Base-by-base conservation (phyloP, 768 basidiomycete genomes). In the Postia placenta region DNA sequence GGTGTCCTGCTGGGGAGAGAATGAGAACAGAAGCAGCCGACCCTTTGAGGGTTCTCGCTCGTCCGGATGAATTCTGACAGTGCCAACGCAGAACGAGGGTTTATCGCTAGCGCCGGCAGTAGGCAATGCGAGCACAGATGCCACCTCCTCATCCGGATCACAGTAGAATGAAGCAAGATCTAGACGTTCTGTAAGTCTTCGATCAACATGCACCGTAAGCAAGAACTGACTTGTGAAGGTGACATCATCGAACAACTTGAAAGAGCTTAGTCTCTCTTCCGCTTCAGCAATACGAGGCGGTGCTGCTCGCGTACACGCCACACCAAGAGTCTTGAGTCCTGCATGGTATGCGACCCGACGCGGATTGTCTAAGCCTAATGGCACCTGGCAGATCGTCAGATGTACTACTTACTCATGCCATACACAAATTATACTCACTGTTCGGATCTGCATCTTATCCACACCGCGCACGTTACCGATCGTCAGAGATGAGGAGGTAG, bases 371-470 rank as follows among this genome's bases (percentile, higher is more conserved):
- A 78, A 68, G 2, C 89, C 91, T 9, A 93, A 67, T 22, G 80
- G 73, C 24, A 90, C 69, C 90, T 92, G 56, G 35, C 38, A n/a
- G 15, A 17, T 40, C 17, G 17, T 15, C 40, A 14, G 26, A 35
- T 28, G 28, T 26, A 46, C 35, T 45, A 45, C 44, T n/a, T n/a
- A 25, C 22, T 19, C 28, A 51, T 38, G 43, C 44, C 48, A 42
- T 25, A 17, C 40, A 33, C 11, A 39, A 19, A 23, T 2, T 5
- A 24, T 40, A 53, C 77, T 54, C 62, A 90, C 90, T 28, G 88
- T 78, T 48, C 83, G 81, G 40, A 94, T 81, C 57, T 94, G 87
- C 63, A 92, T 73, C 63, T 87, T 88, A 54, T 87, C 80, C 11
- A 91, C 69, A 51, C 85, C 76, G 26, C 71, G 68, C 11, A 91